phyloP scores from a whole-genome alignment of 768 basidiomycete species.

The Clitopilus hobsonii region DNA sequence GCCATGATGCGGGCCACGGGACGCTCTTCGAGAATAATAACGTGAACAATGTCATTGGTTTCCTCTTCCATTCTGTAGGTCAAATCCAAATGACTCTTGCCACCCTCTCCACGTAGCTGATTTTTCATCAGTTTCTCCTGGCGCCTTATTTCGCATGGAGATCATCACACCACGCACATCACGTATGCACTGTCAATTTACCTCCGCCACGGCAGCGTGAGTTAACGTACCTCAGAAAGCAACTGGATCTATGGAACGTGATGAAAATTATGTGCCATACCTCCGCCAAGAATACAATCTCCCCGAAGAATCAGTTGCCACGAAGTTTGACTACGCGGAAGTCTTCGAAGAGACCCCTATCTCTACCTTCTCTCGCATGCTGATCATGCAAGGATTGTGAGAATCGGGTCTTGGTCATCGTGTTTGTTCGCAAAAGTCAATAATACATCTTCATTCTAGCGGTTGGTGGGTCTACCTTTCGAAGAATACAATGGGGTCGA shows the following conservation, averaged over 20 bases:
- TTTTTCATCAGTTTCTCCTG: constrained; percentile 34
- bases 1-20: constrained; percentile 43
- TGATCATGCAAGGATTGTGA: constrained; percentile 44
- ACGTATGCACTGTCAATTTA: constrained; percentile 27
- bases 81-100: not conserved
- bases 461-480: constrained; percentile 26
- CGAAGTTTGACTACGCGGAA: constrained; percentile 39
- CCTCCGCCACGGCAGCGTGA: not conserved
- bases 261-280: constrained; percentile 70
- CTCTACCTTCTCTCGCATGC: constrained; percentile 34
- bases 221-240: constrained; percentile 36
- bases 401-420: too few species aligned
- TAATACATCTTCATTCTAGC: too few species aligned
- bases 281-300: constrained; percentile 34
- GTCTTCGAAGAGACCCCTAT: constrained; percentile 51
- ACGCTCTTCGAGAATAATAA: constrained; percentile 30
- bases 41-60: constrained; percentile 43
- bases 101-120: constrained; percentile 9
- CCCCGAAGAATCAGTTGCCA: constrained; percentile 31
- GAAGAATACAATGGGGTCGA: constrained; percentile 43
- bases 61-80: constrained; percentile 39
- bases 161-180: constrained; percentile 67
- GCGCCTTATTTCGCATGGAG: constrained; percentile 66
- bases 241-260: constrained; percentile 69
- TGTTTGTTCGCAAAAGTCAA: too few species aligned